These are phyloP conservation scores for Byssochlamys sp. DNA, from an alignment of 2,329 filamentous ascomycete genomes.

Conservation along the genomic window DNA sequence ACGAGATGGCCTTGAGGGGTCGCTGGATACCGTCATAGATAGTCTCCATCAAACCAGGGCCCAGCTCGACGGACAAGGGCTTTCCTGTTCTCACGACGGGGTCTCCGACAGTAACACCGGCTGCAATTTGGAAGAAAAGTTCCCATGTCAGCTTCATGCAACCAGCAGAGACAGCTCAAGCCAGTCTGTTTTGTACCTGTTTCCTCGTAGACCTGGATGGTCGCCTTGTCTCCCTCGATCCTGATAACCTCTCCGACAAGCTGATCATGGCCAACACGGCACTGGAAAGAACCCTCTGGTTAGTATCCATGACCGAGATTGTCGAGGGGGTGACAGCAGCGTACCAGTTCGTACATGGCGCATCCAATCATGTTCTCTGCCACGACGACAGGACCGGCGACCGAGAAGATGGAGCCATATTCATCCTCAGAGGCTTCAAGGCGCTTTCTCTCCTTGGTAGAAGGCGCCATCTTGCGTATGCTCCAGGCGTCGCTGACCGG, in stretches of 20 bases:
- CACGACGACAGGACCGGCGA: constrained; percentile 81
- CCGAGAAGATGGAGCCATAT: constrained; percentile 59
- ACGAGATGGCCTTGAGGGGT: constrained; percentile 75
- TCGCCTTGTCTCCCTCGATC: constrained; percentile 89
- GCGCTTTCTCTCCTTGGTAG: constrained; percentile 36
- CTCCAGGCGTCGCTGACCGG: constrained; percentile 15
- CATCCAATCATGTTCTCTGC: constrained; percentile 98
- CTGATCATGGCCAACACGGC: constrained; percentile 81
- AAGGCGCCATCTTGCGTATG: constrained; percentile 33
- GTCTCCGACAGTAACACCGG: constrained; percentile 90
- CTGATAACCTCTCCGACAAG: constrained; percentile 97
- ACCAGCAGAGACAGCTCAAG: background rate
- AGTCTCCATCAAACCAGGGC: constrained; percentile 92
- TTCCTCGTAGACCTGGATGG: constrained; percentile 98
- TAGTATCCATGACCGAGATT: constrained; percentile 3
- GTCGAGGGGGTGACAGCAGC: constrained; percentile 18
- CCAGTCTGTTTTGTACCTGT: constrained; percentile 53
- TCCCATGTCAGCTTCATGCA: background rate
- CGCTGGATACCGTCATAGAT: constrained; percentile 99
- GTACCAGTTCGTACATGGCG: constrained; percentile 97
- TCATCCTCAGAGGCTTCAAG: constrained; percentile 44
- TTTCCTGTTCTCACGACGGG: constrained; percentile 85
- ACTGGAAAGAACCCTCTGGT: constrained; percentile 41
- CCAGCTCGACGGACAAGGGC: constrained; percentile 92
- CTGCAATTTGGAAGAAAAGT: constrained; percentile 26